A percentile compares a stretch with the other conserved stretches of the same genome.
phyloP scores from a whole-genome alignment of 139 green algal species.

The Chlorella vulgaris region DNA sequence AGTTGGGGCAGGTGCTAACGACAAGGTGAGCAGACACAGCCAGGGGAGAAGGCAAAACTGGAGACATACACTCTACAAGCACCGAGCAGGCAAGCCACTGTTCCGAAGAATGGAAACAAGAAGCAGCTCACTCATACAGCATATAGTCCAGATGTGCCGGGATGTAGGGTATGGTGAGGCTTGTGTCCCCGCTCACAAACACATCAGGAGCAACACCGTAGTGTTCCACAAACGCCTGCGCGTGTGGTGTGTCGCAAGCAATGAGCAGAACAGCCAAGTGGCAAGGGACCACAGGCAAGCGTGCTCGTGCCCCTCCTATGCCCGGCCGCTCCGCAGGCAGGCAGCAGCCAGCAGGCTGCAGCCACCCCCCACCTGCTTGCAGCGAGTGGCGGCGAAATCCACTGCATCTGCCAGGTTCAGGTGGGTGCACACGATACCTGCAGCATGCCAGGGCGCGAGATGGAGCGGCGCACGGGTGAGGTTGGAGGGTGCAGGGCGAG shows the following conservation, averaged over 20 bases:
- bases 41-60: too few species aligned
- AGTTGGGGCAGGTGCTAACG: too few species aligned
- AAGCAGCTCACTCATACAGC: too few species aligned
- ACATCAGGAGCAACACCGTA: slow-evolving; percentile 82
- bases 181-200: slow-evolving; percentile 54
- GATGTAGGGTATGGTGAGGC: slow-evolving; percentile 77
- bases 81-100: too few species aligned
- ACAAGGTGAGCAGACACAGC: too few species aligned
- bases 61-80: too few species aligned
- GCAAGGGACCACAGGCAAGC: too few species aligned
- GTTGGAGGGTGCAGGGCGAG: background rate
- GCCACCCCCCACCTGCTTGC: slow-evolving; percentile 55
- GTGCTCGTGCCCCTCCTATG: too few species aligned
- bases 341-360: too few species aligned
- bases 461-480: background rate
- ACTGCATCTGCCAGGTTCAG: slow-evolving; percentile 72
- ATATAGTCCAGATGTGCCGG: slow-evolving; percentile 93
- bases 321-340: too few species aligned
- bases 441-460: background rate
- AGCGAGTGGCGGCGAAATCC: slow-evolving; percentile 69
- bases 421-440: slow-evolving; percentile 74
- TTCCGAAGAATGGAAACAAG: too few species aligned
- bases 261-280: background rate
- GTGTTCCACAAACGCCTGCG: slow-evolving; percentile 77
- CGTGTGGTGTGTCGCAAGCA: background rate